Evolutionary conservation across 2,329 filamentous ascomycete species (phyloP).

Genomic region (Byssochlamys sp.): DNA sequence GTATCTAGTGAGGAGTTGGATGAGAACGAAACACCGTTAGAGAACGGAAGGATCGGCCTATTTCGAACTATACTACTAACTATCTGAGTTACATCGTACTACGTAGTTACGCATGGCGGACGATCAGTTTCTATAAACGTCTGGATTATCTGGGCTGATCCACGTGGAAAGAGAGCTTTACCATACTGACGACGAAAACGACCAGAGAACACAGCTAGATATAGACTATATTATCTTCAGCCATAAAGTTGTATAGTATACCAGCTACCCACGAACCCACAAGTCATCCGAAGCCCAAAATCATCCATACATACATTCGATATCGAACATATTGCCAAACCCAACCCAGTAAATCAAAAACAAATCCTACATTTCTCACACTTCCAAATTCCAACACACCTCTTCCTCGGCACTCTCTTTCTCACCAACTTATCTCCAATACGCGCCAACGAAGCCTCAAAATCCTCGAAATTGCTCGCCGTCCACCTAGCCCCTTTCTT

Average conservation of each 20-base stretch:
- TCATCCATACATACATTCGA: too few relatives aligned
- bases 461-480: conserved; percentile 40
- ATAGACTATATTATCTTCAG: too few relatives aligned
- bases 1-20: neutral
- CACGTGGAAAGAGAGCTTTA: neutral
- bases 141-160: neutral
- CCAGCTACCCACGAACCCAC: too few relatives aligned
- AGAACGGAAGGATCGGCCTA: neutral
- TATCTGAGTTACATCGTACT: neutral
- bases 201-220: neutral
- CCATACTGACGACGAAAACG: neutral
- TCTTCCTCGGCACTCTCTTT: neutral
- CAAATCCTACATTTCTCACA: neutral
- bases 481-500: conserved; percentile 46
- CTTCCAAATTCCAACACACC: neutral
- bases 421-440: conserved; percentile 11
- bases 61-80: neutral
- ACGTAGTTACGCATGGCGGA: neutral
- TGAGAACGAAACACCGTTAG: neutral
- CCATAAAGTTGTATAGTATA: too few relatives aligned
- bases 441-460: conserved; percentile 23
- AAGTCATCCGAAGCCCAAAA: too few relatives aligned
- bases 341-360: neutral
- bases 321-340: too few relatives aligned
- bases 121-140: neutral